A percentile compares a stretch with the other conserved stretches of the same genome.
These are phyloP conservation scores for Cladophialophora exuberans DNA, from an alignment of 2,329 filamentous ascomycete species.

Conservation along the genomic window DNA sequence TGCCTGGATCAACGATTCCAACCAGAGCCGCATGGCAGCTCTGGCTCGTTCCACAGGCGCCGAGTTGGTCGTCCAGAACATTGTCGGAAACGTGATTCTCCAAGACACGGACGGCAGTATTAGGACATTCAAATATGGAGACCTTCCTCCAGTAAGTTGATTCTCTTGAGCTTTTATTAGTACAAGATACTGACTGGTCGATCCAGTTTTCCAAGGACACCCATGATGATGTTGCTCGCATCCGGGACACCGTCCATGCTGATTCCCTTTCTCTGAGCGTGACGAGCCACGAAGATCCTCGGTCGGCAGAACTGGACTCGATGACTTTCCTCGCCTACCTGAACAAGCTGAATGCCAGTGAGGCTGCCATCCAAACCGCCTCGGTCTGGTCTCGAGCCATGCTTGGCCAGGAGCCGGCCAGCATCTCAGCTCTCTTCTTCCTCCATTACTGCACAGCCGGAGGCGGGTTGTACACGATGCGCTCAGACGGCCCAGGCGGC, in stretches of 20 bases:
- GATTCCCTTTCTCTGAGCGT: neutral
- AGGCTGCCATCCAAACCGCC: neutral
- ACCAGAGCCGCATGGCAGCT: conserved; percentile 51
- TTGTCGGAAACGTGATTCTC: neutral
- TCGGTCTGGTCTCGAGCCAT: neutral
- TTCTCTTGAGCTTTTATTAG: too few relatives aligned
- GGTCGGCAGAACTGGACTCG: neutral
- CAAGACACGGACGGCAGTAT: neutral
- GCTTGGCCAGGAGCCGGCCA: neutral
- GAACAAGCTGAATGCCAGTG: neutral
- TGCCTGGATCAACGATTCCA: conserved; percentile 63
- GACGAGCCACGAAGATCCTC: neutral
- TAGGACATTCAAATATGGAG: neutral
- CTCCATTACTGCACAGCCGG: neutral
- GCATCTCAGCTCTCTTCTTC: neutral
- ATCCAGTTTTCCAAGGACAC: conserved; percentile 11
- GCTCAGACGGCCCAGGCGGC: neutral
- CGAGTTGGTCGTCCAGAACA: conserved; percentile 51
- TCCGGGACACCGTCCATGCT: neutral
- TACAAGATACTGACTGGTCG: too few relatives aligned
- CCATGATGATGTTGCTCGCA: neutral
- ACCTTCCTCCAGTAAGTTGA: neutral
- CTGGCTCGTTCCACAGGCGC: conserved; percentile 39
- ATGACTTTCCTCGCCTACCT: neutral
- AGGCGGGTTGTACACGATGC: neutral